These are phyloP conservation scores for Hymenoscyphus albidus DNA, from an alignment of 2,329 filamentous ascomycete genomes.

Conservation along the genomic window DNA sequence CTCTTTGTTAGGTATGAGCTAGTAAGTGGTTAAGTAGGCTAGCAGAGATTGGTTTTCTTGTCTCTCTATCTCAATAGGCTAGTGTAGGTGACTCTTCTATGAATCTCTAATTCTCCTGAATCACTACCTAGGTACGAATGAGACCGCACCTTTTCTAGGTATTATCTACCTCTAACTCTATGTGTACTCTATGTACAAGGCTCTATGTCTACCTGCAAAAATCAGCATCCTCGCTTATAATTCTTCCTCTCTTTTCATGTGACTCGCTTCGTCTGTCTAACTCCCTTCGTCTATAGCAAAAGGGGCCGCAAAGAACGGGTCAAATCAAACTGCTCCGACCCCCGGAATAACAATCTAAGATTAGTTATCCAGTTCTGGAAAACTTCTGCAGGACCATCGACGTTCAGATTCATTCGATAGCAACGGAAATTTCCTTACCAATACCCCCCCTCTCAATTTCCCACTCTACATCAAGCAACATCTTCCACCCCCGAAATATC, in stretches of 20 bases:
- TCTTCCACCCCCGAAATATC: constrained; percentile 18
- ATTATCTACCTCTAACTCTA: not conserved
- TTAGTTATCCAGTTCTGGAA: constrained; percentile 20
- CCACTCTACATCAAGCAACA: not conserved
- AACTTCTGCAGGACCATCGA: constrained; percentile 34
- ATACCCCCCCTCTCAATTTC: not conserved
- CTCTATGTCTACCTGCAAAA: not conserved
- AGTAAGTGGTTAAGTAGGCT: constrained; percentile 36
- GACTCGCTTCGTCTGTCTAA: constrained; percentile 17
- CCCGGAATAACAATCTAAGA: too few relatives aligned
- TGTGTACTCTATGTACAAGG: too few relatives aligned
- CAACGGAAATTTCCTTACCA: too few relatives aligned
- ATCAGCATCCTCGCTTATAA: constrained; percentile 16
- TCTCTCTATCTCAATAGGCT: not conserved
- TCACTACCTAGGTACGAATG: not conserved
- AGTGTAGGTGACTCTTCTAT: not conserved
- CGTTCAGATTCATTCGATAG: not conserved
- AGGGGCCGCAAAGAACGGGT: not conserved
- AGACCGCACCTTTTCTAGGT: not conserved
- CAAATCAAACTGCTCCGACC: constrained; percentile 25
- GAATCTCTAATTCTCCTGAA: not conserved
- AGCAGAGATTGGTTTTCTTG: not conserved
- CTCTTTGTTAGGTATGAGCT: too few relatives aligned
- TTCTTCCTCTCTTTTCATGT: not conserved
- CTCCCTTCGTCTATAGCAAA: constrained; percentile 28